Evolutionary conservation across 352 stramenopile genomes (phyloP), one percentile per base, ranked within the genome.

Genomic region (Aphanomyces euteiches): DNA sequence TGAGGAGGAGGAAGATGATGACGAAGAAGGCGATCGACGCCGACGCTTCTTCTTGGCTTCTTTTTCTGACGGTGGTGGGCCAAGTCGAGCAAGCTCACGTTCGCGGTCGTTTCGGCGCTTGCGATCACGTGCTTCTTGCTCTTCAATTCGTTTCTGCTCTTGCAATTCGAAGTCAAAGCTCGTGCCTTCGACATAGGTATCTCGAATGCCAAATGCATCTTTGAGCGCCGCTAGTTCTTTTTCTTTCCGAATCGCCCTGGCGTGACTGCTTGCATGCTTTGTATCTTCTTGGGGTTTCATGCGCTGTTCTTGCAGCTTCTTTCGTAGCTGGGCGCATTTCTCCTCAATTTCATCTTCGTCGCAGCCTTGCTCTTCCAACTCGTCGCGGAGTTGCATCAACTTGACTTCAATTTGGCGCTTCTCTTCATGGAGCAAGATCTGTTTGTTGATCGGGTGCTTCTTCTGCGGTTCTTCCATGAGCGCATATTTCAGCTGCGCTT

Each of bases 321-420:
- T 81, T 19, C 82, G 81, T 68, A 90, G 80, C 19, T 74, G 75
- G 59, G 73, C 74, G 48, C 90, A 77, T 59, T 88, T 89, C n/a
- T 79, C 68, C 45, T 83, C 75, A 65, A 92, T 87, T 70, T 92
- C 86, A 37, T 90, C 76, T 15, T 85, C 77, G 34, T 88, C 77
- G 58, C 80, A 87, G 17, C 79, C 85, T 36, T 85, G 77, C 12
- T 80, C 83, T 77, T 95, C 86, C 79, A 96, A 85, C 68, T 88
- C 76, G 45, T 93, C 73, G 56, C 83, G 78, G 70, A 95, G 75
- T 67, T 95, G 85, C 72, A 92, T 72, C 7, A 95, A 75, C 76
- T 88, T 75, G 39, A 95, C 78, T 73, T 96, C 89, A 45, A 95
- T 77, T 72, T 80, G 70, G 39, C 89, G 85, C 77, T 92, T 92